Evolutionary conservation across 2,329 filamentous ascomycete species (phyloP), one percentile per base, ranked within the genome.

Genomic region (Ambrosiella cleistominuta): DNA sequence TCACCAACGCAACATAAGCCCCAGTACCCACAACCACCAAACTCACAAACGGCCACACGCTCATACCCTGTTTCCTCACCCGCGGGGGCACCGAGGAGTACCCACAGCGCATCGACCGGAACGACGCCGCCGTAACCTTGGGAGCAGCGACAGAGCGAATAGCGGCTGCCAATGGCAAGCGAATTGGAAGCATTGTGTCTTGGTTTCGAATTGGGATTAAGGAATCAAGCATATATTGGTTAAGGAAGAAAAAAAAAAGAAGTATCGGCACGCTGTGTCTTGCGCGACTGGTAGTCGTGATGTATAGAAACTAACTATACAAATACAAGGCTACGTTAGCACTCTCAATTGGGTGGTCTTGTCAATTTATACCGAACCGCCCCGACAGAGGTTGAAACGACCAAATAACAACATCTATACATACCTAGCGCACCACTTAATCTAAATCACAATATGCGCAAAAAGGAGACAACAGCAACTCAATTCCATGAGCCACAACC

Each of bases 1-100:
- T 75, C 54, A 75, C 72, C 50, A 80, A 67, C 40, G 73, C 66
- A 38, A 74, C 66, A 66, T 79, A 81, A 27, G 73, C 75, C 12
- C 71, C 72, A 7, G 56, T 61, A 19, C 56, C 56, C 8, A 58
- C 17, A 36, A 15, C 59, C 52, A 61, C 52, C 38, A 61, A 39
- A 8, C 56, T 56, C 3, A 61, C 36, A 36, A 61, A 61, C 17
- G 59, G 59, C 49, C 45, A 51, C 52, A 61, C 56, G 11, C 54
- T 61, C 56, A 61, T 61, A 36, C 56, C 56, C 45, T 61, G 38
- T 35, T 51, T 51, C 8, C 47, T 19, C 3, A 3, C 19, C 8
- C 4, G 5, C 7, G 19, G 27, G 6, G 47, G 27, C 6, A 51
- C 47, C 11, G 27, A 17, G 1, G 47, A 51, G 27, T 51, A 51